Evolutionary conservation across 2,329 filamentous ascomycete genomes (phyloP), one percentile per base, ranked within the genome.

Genomic region (Apiospora hydei): DNA sequence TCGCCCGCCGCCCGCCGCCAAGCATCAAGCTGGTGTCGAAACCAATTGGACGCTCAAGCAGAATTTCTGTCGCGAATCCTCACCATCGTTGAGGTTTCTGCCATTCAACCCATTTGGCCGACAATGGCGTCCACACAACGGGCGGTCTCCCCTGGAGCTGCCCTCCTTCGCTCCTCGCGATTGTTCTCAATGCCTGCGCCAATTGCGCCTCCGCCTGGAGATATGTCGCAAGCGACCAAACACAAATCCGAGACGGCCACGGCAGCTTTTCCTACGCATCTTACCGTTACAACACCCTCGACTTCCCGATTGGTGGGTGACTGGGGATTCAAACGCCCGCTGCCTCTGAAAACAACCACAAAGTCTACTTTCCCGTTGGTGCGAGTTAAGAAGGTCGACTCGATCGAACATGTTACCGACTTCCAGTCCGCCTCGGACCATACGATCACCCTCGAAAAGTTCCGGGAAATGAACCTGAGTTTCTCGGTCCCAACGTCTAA

Each of bases 251-350:
- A 91, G 70, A 91, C 90, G 30, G 91, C 93, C 61, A 98, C 96
- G 18, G 87, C 89, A 73, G 88, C 90, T 43, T 93, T 92, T 82
- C 96, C 96, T n/a, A 94, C 91, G 70, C 89, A 93, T 80, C 93
- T 96, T 80, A 90, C 95, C 74, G 93, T 98, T 79, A 91, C 92
- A 18, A 95, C 94, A 0, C 92, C 94, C 7, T 84, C 88, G 64
- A 88, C 90, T 24, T 95, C 95, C 10, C 88, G 94, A 34, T 85
- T 87, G 53, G 90, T 90, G 78, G 96, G 96, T 47, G 96, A 98
- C 79, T 98, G 96, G 95, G 96, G 96, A 18, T 85, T 98, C 77
- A 98, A 98, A 85, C 88, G 96, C 71, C 88, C 94, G 0, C 86
- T 98, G 7, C 96, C 96, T 1, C 84, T 92, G 11, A 92, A 92